phyloP scores from a whole-genome alignment of 371 early-diverging fungal species.

The Ordospora colligata region DNA sequence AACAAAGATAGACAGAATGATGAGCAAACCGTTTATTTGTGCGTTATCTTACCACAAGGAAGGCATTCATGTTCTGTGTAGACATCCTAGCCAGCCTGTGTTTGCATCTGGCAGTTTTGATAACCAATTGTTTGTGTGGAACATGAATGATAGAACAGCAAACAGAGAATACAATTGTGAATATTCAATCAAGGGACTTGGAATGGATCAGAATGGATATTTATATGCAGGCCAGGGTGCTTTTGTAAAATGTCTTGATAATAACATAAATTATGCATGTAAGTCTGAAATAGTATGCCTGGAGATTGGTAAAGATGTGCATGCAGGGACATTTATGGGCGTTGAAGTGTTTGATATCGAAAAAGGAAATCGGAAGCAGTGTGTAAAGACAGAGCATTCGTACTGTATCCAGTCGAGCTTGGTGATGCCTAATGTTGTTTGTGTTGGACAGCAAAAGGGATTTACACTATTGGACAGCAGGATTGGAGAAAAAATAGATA shows the following conservation, averaged over 20 bases:
- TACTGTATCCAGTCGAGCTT: neutral
- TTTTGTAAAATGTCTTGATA: neutral
- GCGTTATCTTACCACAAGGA: conserved; percentile 80
- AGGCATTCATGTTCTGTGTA: conserved; percentile 84
- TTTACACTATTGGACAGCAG: conserved; percentile 52
- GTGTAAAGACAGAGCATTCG: neutral
- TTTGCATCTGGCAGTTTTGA: conserved; percentile 48
- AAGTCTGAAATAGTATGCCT: conserved; percentile 15
- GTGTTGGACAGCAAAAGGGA: conserved; percentile 20
- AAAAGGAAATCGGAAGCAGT: conserved; percentile 1
- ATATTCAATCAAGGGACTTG: conserved; percentile 25
- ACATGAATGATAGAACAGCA: conserved; percentile 14
- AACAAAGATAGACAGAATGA: conserved; percentile 83
- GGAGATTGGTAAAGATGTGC: conserved; percentile 3
- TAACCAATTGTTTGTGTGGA: conserved; percentile 38
- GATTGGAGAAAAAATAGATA: conserved; percentile 23
- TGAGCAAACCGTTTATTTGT: conserved; percentile 91
- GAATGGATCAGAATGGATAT: conserved; percentile 9
- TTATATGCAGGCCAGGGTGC: conserved; percentile 25
- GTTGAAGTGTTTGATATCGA: conserved; percentile 45
- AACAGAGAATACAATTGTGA: neutral
- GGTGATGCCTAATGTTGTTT: conserved; percentile 36
- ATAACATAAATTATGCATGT: neutral
- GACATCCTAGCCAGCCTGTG: conserved; percentile 67
- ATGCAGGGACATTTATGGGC: neutral